These are phyloP conservation scores for Populus tomentosa DNA, from an alignment of 441 rosid genomes.

Conservation along the genomic window DNA sequence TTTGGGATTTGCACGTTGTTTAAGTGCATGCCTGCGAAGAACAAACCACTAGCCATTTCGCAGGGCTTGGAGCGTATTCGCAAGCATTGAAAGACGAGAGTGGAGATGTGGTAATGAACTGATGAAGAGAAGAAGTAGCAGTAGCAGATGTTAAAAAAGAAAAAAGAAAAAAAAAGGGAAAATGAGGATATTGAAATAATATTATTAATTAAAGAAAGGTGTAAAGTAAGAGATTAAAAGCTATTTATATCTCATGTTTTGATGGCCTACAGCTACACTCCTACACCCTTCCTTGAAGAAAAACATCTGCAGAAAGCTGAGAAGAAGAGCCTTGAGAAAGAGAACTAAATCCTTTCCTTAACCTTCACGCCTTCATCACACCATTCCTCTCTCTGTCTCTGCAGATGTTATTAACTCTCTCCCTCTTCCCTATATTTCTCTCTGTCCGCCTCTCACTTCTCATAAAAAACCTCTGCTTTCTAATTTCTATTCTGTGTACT, in stretches of 20 bases:
- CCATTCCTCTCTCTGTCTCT: background rate
- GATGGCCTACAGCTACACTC: background rate
- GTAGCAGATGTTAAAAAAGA: too few species aligned
- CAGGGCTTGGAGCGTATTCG: background rate
- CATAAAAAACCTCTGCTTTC: slow-evolving; percentile 19
- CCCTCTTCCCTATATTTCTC: background rate
- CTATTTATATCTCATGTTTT: slow-evolving; percentile 12
- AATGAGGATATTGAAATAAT: too few species aligned
- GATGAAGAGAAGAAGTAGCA: too few species aligned
- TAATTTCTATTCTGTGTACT: slow-evolving; percentile 1
- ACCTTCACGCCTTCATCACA: slow-evolving; percentile 46
- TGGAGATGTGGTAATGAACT: background rate
- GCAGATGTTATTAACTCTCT: background rate
- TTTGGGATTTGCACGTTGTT: too few species aligned
- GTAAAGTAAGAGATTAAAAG: background rate
- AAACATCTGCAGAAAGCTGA: background rate
- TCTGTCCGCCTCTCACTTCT: slow-evolving; percentile 27
- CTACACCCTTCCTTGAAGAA: background rate
- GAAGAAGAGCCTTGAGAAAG: slow-evolving; percentile 29
- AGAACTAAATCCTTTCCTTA: slow-evolving; percentile 34
- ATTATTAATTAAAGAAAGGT: too few species aligned
- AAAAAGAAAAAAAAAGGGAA: too few species aligned
- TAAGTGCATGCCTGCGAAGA: too few species aligned
- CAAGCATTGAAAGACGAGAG: background rate
- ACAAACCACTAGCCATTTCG: too few species aligned